Conservation (phyloP, 169 alveolate species). For the Eimeria necatrix region DNA sequence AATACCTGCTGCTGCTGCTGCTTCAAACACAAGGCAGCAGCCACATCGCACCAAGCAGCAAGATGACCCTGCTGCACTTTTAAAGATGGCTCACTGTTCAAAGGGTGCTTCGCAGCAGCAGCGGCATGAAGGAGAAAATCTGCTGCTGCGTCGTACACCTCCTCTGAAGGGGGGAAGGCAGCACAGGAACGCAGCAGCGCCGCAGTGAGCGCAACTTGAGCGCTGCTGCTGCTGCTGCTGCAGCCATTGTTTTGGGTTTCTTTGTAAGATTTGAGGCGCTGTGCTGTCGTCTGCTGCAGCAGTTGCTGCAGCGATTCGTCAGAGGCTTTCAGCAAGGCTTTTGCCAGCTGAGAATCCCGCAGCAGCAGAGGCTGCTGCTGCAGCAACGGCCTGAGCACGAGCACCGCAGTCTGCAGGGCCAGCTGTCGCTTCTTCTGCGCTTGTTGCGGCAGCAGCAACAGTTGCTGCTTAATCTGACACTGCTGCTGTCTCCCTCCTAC, state of each 20-base stretch:
- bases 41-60: constrained; percentile 45
- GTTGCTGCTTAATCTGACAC: constrained; percentile 3
- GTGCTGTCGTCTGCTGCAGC: constrained; percentile 27
- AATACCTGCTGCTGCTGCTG: not conserved
- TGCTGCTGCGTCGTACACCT: not conserved
- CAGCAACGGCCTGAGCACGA: not conserved
- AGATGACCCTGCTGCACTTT: not conserved
- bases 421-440: not conserved
- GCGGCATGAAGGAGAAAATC: not conserved
- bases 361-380: constrained; percentile 14
- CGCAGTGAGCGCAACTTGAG: constrained; percentile 33
- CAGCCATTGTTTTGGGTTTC: not conserved
- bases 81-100: not conserved
- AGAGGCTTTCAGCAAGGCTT: constrained; percentile 43
- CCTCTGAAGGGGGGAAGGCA: not conserved
- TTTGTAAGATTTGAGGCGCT: not conserved
- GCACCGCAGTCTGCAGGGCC: constrained; percentile 5
- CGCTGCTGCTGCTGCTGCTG: constrained; percentile 38
- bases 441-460: constrained; percentile 44
- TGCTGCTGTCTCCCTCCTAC: constrained; percentile 23
- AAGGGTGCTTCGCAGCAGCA: not conserved
- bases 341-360: constrained; percentile 25
- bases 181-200: constrained; percentile 19
- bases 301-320: constrained; percentile 31
- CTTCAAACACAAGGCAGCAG: constrained; percentile 48